These are phyloP conservation scores for Tylopilus subfusipes DNA, from an alignment of 768 basidiomycete genomes.

Conservation along the genomic window DNA sequence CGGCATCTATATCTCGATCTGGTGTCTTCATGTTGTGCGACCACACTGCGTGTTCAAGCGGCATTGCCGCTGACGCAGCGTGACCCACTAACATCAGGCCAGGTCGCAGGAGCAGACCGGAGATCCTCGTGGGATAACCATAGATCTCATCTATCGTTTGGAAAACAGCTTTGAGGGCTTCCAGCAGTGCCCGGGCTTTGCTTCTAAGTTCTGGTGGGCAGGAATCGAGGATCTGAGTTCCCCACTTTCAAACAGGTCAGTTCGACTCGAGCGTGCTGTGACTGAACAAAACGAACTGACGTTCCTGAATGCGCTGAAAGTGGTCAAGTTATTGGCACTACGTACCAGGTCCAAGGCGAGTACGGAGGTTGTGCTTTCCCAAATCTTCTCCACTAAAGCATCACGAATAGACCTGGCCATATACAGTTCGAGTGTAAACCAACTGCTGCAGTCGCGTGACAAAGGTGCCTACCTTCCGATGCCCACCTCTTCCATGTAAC, in stretches of 20 bases:
- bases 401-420: conserved; percentile 54
- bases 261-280: not conserved
- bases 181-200: conserved; percentile 29
- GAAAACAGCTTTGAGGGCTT: conserved; percentile 39
- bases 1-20: conserved; percentile 41
- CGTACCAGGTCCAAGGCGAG: conserved; percentile 65
- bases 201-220: conserved; percentile 36
- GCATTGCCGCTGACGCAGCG: conserved; percentile 48
- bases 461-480: conserved; percentile 47
- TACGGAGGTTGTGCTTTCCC: conserved; percentile 74
- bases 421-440: not conserved
- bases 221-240: conserved; percentile 38
- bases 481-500: conserved; percentile 81
- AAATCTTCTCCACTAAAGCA: conserved; percentile 73
- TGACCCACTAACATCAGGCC: conserved; percentile 58
- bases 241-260: conserved; percentile 46
- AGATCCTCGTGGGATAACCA: conserved; percentile 30
- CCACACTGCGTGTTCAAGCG: conserved; percentile 73
- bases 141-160: conserved; percentile 41
- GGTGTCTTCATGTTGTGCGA: conserved; percentile 32
- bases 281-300: conserved; percentile 35
- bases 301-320: conserved; percentile 45
- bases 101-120: conserved; percentile 51
- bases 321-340: conserved; percentile 43
- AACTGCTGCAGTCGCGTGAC: not conserved